Evolutionary conservation across 192 early-diverging fungal species (phyloP).

Genomic region (Backusella parvicylindrica): DNA sequence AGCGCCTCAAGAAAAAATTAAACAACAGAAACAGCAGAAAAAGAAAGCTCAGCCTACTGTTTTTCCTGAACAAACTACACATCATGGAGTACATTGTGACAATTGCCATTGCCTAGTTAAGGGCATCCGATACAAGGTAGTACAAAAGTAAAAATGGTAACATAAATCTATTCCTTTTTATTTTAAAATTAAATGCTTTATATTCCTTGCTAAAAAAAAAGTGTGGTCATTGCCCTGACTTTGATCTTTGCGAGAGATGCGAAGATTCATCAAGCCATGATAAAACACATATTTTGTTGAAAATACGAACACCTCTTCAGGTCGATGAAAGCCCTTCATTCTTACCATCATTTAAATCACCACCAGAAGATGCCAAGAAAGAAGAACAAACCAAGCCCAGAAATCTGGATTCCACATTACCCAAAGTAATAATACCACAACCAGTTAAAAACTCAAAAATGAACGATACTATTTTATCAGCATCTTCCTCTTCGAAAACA

Average conservation of each 20-base stretch:
- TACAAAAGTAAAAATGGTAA: background rate
- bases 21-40: conserved; percentile 22
- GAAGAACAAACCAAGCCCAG: background rate
- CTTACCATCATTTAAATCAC: background rate
- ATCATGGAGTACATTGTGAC: conserved; percentile 46
- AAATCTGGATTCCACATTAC: background rate
- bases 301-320: conserved; percentile 39
- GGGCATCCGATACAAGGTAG: conserved; percentile 52
- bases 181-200: background rate
- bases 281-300: conserved; percentile 43
- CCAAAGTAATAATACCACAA: background rate
- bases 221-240: conserved; percentile 57
- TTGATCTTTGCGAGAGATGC: conserved; percentile 65
- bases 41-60: background rate
- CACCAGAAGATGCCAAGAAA: background rate
- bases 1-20: background rate
- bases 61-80: background rate
- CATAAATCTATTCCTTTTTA: background rate
- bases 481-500: background rate
- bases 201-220: background rate
- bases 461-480: background rate
- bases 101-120: conserved; percentile 38
- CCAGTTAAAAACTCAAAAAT: background rate
- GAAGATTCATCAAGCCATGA: conserved; percentile 39
- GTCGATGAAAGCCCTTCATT: background rate